Percentiles rank a stretch among this genome's conserved stretches.
These are phyloP conservation scores for Extremus antarcticus DNA, from an alignment of 495 filamentous ascomycete species.

Conservation along the genomic window DNA sequence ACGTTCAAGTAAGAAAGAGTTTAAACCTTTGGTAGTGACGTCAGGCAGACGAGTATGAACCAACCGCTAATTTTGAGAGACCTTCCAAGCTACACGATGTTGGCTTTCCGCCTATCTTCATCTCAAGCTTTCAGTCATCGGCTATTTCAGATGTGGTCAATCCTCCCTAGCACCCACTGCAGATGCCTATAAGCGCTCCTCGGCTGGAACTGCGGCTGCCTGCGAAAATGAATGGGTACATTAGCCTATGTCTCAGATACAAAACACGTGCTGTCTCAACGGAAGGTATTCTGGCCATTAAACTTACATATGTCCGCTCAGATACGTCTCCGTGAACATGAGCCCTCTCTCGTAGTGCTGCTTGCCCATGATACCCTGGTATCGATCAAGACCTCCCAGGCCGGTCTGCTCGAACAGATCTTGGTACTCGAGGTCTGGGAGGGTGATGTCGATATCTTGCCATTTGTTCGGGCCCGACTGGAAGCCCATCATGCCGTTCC, in stretches of 20 bases:
- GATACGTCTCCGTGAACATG: slow-evolving; percentile 35
- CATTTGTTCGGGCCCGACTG: slow-evolving; percentile 11
- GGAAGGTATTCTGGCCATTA: too few relatives aligned
- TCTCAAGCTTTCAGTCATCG: too few relatives aligned
- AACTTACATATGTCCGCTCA: slow-evolving; percentile 4
- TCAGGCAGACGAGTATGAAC: too few relatives aligned
- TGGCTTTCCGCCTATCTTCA: too few relatives aligned
- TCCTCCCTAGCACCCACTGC: slow-evolving; percentile 23
- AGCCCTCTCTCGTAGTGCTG: slow-evolving; percentile 36
- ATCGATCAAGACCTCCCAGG: slow-evolving; percentile 11
- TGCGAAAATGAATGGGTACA: too few relatives aligned
- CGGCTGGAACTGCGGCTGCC: slow-evolving; percentile 4
- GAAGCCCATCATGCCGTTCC: slow-evolving; percentile 62
- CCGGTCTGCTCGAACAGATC: slow-evolving; percentile 15
- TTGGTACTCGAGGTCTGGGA: slow-evolving; percentile 22
- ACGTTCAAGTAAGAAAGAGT: too few relatives aligned
- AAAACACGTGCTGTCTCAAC: too few relatives aligned
- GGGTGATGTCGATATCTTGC: slow-evolving; percentile 7
- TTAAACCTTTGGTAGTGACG: too few relatives aligned
- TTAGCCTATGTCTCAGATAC: too few relatives aligned
- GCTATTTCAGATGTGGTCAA: not conserved
- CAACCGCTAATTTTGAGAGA: too few relatives aligned
- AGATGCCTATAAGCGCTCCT: slow-evolving; percentile 16
- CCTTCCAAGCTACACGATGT: too few relatives aligned
- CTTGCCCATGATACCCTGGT: slow-evolving; percentile 32